Conservation (phyloP, 208 protist genomes). For the Strigomonas culicis region DNA sequence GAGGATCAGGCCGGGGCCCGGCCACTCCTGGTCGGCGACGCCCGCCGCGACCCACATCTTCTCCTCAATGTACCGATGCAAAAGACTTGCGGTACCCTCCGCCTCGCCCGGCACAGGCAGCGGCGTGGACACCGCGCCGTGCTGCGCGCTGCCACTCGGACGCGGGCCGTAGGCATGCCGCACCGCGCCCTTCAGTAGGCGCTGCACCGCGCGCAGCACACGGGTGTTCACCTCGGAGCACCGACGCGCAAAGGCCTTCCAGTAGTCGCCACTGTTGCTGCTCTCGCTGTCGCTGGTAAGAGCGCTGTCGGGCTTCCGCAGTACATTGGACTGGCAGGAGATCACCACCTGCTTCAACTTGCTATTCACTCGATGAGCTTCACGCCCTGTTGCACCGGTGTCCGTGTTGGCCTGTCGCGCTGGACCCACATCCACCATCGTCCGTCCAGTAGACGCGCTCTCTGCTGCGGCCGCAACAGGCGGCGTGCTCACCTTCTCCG, state of each 20-base stretch:
- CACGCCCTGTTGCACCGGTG: no score
- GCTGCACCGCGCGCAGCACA: constrained; percentile 2
- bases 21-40: not conserved
- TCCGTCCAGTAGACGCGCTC: not conserved
- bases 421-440: no score
- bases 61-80: not conserved
- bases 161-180: not conserved
- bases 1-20: constrained; percentile 11
- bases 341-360: no score
- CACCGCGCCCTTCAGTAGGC: not conserved
- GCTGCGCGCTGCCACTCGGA: no score
- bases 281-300: not conserved
- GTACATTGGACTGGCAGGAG: no score
- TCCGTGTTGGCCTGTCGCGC: no score
- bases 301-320: no score
- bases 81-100: no score
- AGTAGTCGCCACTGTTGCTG: not conserved
- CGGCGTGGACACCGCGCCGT: no score
- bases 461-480: not conserved
- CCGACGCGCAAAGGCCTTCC: not conserved
- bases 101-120: no score
- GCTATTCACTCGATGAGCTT: no score
- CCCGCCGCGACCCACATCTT: not conserved
- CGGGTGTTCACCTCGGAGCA: constrained; percentile 2
- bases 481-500: not conserved